phyloP scores from a whole-genome alignment of 768 basidiomycete species.

The Lyophyllum atratum region DNA sequence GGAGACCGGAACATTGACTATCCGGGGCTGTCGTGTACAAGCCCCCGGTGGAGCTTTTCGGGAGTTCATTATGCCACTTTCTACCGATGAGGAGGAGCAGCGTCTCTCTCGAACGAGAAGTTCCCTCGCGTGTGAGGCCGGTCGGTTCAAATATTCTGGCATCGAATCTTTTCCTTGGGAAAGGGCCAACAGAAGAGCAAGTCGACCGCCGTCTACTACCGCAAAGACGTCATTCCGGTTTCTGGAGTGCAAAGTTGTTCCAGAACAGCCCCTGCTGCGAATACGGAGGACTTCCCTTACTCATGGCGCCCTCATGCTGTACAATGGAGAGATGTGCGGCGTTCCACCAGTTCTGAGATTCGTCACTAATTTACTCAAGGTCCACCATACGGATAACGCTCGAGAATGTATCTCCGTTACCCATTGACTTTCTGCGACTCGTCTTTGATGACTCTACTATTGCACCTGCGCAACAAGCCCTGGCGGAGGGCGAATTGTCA shows the following conservation, averaged over 20 bases:
- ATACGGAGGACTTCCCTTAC: conserved; percentile 88
- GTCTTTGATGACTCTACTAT: conserved; percentile 92
- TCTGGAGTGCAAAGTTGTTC: conserved; percentile 81
- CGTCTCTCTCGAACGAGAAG: conserved; percentile 57
- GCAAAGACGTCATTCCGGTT: conserved; percentile 43
- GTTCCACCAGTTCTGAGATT: background rate
- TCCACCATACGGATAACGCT: conserved; percentile 83
- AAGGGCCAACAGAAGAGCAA: conserved; percentile 44
- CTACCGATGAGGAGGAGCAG: conserved; percentile 71
- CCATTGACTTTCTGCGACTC: conserved; percentile 84
- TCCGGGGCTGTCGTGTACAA: conserved; percentile 82
- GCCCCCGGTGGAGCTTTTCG: conserved; percentile 69
- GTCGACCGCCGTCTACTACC: conserved; percentile 18
- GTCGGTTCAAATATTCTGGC: conserved; percentile 73
- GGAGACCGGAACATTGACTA: conserved; percentile 61
- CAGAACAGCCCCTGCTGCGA: conserved; percentile 84
- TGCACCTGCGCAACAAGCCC: conserved; percentile 67
- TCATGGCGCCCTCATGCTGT: conserved; percentile 93
- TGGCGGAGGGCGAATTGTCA: conserved; percentile 79
- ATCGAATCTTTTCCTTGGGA: conserved; percentile 71
- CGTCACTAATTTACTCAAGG: conserved; percentile 39
- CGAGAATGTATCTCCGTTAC: conserved; percentile 84
- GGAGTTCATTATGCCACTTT: conserved; percentile 77
- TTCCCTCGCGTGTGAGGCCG: conserved; percentile 62
- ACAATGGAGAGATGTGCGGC: conserved; percentile 87